Evolutionary conservation across 768 basidiomycete genomes (phyloP), one percentile per base, ranked within the genome.

Genomic region (Rhodosporidiobolus sp.): DNA sequence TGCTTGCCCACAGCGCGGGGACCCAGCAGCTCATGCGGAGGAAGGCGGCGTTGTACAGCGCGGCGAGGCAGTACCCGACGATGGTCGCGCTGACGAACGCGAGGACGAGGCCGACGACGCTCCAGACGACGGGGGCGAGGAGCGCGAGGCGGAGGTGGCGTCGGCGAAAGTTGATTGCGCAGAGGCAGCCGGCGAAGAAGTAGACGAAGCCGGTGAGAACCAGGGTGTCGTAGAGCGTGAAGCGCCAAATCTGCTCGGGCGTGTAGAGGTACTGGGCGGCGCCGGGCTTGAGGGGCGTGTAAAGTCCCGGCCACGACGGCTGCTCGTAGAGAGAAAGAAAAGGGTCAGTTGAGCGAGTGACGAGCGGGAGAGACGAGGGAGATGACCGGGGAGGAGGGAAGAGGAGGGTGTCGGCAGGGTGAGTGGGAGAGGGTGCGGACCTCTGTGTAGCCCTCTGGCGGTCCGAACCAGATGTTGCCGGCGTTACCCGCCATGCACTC

Each of bases 21-120:
- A 69, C 59, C 26, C 53, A 69, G n/a, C 48, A 53, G 10, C 22
- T 32, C 67, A 69, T 69, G n/a, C 61, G 49, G 12, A 69, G 28
- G 43, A 55, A 69, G 48, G 52, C 55, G 17, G 67, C 67, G 58
- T 69, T 69, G 67, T 69, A 69, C 28, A 69, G 45, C 45, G 67
- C 67, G 12, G 67, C 67, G 17, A 69, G 45, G 22, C 35, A 35
- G 48, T 62, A 69, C 9, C 67, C 67, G 30, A 63, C 54, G 32
- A 69, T 43, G 22, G 67, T 69, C 8, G 67, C 67, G 9, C 32
- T 35, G 46, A 69, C 19, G 46, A 69, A 69, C 14, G 52, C 67
- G 43, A 50, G 32, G 4, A 55, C 19, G 7, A 56, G 26, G 20
- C 67, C 67, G n/a, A 63, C 34, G 46, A 24, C 6, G 46, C 32